Evolutionary conservation across 2,329 filamentous ascomycete species (phyloP), one percentile per base, ranked within the genome.

Genomic region (Cladophialophora carrionii): DNA sequence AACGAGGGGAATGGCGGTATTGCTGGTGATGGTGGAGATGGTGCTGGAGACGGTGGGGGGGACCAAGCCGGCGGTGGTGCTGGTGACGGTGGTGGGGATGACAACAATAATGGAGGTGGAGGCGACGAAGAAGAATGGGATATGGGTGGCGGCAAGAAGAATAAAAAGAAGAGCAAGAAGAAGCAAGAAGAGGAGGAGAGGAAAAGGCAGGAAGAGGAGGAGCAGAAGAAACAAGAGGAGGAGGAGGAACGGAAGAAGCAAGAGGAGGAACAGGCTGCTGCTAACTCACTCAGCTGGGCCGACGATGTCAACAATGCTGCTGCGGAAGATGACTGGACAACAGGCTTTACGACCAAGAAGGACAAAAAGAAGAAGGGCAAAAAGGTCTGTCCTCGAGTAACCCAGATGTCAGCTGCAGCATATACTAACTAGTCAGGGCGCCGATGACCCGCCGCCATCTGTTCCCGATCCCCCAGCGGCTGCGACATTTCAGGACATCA

Each of bases 401-500:
- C 20, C 51, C 29, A 14, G 9, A 32, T 6, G 24, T 49, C 29
- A n/a, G 9, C 43, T 6, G n/a, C 37, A 32, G 26, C 32, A 43
- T 1, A 32, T 62, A 26, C 57, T 67, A 58, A 67, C 43, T 63
- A 31, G 31, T 26, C 49, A 75, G 72, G 73, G 74, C 51, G 68
- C 70, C 29, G 78, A 75, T 49, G 72, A 76, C 43, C 69, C 73
- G 5, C 70, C 78, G 52, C 73, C 72, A 37, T 68, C 73, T 10
- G 70, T 78, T 54, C 73, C 72, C 5, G 77, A 78, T 22, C 73
- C 76, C 9, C 70, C 72, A 26, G 73, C 79, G 12, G 70, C 76
- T 51, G 83, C 84, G 62, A 77, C 82, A n/a, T 90, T 91, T 70
- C 83, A 90, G 52, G 88, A 91, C 31, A 86, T 92, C 69, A 89